Base-by-base conservation (phyloP, 225 moss, liverwort and hornwort genomes). In the Pleurozium schreberi region DNA sequence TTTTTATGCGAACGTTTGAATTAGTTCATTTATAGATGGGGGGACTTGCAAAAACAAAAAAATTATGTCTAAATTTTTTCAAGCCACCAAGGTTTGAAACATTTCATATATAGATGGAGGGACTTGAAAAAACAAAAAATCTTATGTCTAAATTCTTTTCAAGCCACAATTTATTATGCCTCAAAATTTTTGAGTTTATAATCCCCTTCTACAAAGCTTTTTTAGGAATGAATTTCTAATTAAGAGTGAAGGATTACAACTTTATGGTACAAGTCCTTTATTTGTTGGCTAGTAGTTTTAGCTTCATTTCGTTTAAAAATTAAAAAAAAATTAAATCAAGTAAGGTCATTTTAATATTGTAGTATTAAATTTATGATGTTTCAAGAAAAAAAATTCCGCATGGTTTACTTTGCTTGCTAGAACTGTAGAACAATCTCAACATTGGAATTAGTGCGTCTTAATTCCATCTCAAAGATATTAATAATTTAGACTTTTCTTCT, bases 281-380 rank as follows among this genome's bases (percentile, higher is more conserved):
- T 2, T 20, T 0, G 0, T 6, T 3, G 50, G 2, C 12, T 33
- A 50, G 20, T 20, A 50, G 3, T 12, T 75, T 33, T 34, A 34
- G 4, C 5, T 75, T 75, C 12, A 49, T 20, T 33, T 75, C 31
- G 47, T 33, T 49, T 75, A 0, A 1, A 7, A 10, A 25, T 12
- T 55, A 25, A 33, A 33, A 75, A 0, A 5, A 12, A 21, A 75
- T 50, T 8, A 75, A 50, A 33, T 13, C 21, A 50, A 50, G 1
- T 33, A 13, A 34, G 21, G 49, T 75, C 7, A 4, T 17, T 31
- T 47, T 69, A n/a, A 42, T 42, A 12, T 23, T 11, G 6, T 31
- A 4, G 7, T 74, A 10, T 74, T 30, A 26, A 11, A 7, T 18
- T 49, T 47, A 2, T 4, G 12, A 20, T 33, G 1, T 20, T 33